Evolutionary conservation across 2,329 filamentous ascomycete species (phyloP).

Genomic region (Dactylonectria estremocensis): DNA sequence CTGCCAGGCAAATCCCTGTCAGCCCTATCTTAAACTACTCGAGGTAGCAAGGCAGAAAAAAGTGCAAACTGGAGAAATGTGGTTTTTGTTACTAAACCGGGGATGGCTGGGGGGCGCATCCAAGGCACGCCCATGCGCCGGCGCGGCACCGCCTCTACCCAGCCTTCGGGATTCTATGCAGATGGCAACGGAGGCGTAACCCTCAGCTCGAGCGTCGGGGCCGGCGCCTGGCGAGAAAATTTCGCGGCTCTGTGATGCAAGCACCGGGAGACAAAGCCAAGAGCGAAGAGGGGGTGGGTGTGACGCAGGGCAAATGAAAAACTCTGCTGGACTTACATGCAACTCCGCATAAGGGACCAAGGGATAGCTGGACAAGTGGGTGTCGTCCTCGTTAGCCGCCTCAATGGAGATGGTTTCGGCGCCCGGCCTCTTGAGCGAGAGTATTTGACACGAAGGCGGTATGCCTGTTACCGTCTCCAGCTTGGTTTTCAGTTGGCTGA

Average conservation of each 20-base stretch:
- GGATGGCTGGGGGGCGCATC: conserved; percentile 30
- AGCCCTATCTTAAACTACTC: conserved; percentile 47
- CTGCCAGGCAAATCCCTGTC: conserved; percentile 62
- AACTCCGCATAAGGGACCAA: conserved; percentile 84
- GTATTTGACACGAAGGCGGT: conserved; percentile 82
- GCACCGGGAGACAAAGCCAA: neutral
- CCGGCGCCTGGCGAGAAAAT: conserved; percentile 32
- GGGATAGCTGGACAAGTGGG: conserved; percentile 74
- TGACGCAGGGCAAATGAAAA: conserved; percentile 36
- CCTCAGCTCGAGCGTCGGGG: conserved; percentile 15
- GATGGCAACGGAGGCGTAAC: neutral
- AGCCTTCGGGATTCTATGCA: conserved; percentile 31
- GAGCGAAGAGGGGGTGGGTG: too few relatives aligned
- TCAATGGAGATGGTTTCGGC: conserved; percentile 76
- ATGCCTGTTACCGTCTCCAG: conserved; percentile 95
- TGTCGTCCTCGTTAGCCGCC: conserved; percentile 80
- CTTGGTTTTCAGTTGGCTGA: conserved; percentile 86
- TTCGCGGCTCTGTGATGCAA: conserved; percentile 28
- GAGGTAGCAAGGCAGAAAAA: conserved; percentile 30
- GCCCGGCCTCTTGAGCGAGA: conserved; percentile 76
- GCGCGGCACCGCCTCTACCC: conserved; percentile 27
- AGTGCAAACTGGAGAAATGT: conserved; percentile 29
- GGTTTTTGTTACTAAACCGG: conserved; percentile 26
- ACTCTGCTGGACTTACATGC: conserved; percentile 73
- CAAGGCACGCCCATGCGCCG: conserved; percentile 22